Conservation (phyloP, 768 basidiomycete genomes). For the Tulasnella sp. region DNA sequence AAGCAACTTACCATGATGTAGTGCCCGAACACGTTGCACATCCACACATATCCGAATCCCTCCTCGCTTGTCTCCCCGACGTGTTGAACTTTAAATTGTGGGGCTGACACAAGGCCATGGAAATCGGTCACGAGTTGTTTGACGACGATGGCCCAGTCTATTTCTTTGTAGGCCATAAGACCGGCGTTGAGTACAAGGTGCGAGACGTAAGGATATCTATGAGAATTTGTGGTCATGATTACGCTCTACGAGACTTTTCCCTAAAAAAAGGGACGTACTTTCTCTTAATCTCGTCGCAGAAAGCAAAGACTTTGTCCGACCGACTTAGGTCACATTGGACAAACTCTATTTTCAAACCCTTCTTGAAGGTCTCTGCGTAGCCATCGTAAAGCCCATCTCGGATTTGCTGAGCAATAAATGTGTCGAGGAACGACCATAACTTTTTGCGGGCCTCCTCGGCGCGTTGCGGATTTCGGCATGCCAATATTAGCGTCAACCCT, state of each 20-base stretch:
- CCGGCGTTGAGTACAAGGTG: conserved; percentile 80
- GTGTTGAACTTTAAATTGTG: conserved; percentile 50
- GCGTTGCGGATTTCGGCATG: conserved; percentile 59
- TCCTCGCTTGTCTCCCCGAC: conserved; percentile 55
- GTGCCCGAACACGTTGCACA: conserved; percentile 77
- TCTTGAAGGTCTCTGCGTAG: conserved; percentile 50
- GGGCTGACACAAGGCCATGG: conserved; percentile 44
- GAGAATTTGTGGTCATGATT: neutral
- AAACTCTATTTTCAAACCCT: conserved; percentile 52
- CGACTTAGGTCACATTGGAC: conserved; percentile 57
- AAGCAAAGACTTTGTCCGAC: conserved; percentile 52
- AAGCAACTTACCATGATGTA: conserved; percentile 56
- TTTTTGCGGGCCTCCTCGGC: conserved; percentile 55
- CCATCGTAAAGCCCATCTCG: conserved; percentile 38
- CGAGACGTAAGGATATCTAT: conserved; percentile 71
- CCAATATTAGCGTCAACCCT: conserved; percentile 68
- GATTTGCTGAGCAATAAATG: conserved; percentile 37
- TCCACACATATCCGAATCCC: conserved; percentile 74
- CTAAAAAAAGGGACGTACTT: conserved; percentile 39
- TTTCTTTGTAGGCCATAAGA: conserved; percentile 46
- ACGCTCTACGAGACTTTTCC: conserved; percentile 1
- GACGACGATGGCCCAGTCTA: conserved; percentile 44
- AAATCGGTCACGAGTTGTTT: conserved; percentile 43
- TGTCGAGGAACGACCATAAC: conserved; percentile 48
- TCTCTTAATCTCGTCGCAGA: conserved; percentile 45